Base-by-base conservation (phyloP, 2,329 filamentous ascomycete species). In the Macrophomina phaseolina region DNA sequence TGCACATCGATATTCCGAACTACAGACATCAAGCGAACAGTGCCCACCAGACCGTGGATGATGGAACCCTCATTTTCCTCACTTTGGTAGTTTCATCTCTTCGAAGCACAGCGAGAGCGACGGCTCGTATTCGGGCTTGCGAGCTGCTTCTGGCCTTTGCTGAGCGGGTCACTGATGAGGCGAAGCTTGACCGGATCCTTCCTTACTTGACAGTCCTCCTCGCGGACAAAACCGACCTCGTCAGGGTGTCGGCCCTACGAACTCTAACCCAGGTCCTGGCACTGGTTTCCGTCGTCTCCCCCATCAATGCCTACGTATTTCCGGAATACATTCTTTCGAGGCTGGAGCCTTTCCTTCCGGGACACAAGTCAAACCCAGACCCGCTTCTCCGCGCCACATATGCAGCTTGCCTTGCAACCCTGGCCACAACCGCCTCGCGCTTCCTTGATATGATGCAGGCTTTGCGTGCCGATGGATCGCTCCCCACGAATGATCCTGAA, bases 371-470 rank as follows among this genome's bases (percentile, higher is more conserved):
- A 38, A 84, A 86, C 34, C 86, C 90, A 1, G 90, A 86, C 64
- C 81, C 91, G 0, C 78, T 97, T 23, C 90, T 97, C 12, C 87
- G 95, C 67, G 93, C 93, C 56, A 95, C 94, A 0, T 98, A 98
- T 79, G 95, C 95, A 9, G 93, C 94, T 4, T 97, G 93, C 74
- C 85, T 99, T 30, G 93, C 94, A 2, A 95, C 91, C 53, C 84
- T 99, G 46, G 94, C 95, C 5, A 90, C 90, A 16, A 95, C 93
- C 4, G 94, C 95, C 0, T 88, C 90, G 32, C 87, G 89, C 30
- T 97, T 97, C 71, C 83, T 98, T 5, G 93, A 97, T 70, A 91
- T 97, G 86, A 92, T 96, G 18, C 93, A 95, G 70, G 93, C 93
- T 45, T 83, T 98, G 16, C 87, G 92, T 71, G 90, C 92, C 1